These are phyloP conservation scores for Cladosporium sp. DNA, from an alignment of 2,329 filamentous ascomycete genomes.

Conservation along the genomic window DNA sequence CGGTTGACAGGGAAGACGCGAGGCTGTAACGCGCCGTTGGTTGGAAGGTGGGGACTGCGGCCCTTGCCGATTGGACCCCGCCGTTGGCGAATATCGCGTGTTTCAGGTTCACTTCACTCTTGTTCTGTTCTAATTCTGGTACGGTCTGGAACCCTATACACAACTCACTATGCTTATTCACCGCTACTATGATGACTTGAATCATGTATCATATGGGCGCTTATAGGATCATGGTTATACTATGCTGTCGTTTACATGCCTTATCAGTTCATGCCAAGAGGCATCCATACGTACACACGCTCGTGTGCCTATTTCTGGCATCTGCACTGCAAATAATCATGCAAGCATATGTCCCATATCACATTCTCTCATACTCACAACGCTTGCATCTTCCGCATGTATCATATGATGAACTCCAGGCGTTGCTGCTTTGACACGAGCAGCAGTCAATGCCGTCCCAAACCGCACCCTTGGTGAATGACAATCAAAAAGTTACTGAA, in stretches of 20 bases:
- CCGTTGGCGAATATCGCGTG: not conserved
- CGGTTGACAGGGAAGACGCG: conserved; percentile 1
- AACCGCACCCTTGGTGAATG: not conserved
- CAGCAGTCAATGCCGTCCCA: not conserved
- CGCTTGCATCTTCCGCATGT: not conserved
- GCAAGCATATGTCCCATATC: not conserved
- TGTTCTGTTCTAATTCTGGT: not conserved
- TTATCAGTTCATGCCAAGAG: too few relatives aligned
- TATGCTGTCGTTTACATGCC: not conserved
- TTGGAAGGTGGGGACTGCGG: not conserved
- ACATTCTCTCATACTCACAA: not conserved
- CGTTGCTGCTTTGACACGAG: not conserved
- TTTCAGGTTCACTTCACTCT: conserved; percentile 2
- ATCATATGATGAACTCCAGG: not conserved
- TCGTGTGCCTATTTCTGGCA: not conserved
- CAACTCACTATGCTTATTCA: not conserved
- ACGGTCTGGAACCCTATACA: not conserved
- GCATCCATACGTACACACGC: not conserved
- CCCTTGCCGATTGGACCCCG: conserved; percentile 2
- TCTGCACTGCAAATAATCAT: not conserved
- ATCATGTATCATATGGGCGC: not conserved
- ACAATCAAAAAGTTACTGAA: not conserved
- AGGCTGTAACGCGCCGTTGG: conserved; percentile 3
- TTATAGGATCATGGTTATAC: not conserved
- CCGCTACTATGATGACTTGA: not conserved